phyloP scores from a whole-genome alignment of 2,329 filamentous ascomycete species.

The Zopfia rhizophila region DNA sequence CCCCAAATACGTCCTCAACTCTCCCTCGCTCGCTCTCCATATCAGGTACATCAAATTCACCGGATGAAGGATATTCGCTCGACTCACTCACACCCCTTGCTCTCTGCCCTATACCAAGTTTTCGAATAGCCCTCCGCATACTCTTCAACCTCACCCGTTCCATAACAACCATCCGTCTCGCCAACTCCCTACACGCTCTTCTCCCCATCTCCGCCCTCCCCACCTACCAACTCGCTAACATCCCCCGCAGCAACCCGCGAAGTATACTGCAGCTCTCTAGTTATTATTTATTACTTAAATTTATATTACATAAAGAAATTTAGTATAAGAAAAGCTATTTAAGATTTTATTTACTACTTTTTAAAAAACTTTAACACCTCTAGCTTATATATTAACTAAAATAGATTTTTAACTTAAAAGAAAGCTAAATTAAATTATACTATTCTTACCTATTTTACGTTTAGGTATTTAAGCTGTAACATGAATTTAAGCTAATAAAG shows the following conservation, averaged over 20 bases:
- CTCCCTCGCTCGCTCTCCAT: conserved; percentile 11
- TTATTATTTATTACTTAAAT: too few relatives aligned
- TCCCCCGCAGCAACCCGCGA: conserved; percentile 93
- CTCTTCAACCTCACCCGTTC: conserved; percentile 83
- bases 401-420: too few relatives aligned
- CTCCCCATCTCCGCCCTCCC: conserved; percentile 82
- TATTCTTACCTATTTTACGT: too few relatives aligned
- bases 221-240: conserved; percentile 94
- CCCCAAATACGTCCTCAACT: conserved; percentile 29
- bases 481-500: too few relatives aligned
- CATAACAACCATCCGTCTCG: conserved; percentile 78
- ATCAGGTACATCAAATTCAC: conserved; percentile 3
- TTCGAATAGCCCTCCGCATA: conserved; percentile 81
- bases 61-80: too few relatives aligned
- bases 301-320: too few relatives aligned
- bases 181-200: conserved; percentile 79
- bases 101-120: conserved; percentile 44
- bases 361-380: too few relatives aligned
- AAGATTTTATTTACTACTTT: too few relatives aligned
- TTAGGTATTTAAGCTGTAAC: too few relatives aligned
- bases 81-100: not conserved
- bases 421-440: too few relatives aligned
- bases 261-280: conserved; percentile 87
- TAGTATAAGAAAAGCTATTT: too few relatives aligned
- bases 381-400: too few relatives aligned